Evolutionary conservation across 768 basidiomycete genomes (phyloP).

Genomic region (Suillus lakei): DNA sequence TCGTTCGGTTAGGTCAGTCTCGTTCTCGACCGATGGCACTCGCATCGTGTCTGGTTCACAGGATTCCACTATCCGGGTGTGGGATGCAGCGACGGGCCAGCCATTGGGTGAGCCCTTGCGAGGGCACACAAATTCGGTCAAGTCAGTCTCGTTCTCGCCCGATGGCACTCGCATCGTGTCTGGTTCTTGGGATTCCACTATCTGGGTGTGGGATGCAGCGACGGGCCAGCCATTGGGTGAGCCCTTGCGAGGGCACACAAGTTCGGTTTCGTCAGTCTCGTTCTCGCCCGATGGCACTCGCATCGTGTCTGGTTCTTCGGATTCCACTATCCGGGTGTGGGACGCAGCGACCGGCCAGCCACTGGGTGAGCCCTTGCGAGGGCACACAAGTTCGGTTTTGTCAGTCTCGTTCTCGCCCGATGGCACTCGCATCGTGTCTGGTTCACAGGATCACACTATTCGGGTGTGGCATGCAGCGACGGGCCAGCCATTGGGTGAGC

Average conservation of each 20-base stretch:
- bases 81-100: conserved; percentile 14
- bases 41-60: conserved; percentile 23
- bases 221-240: conserved; percentile 20
- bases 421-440: too few species aligned
- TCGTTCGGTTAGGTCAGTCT: conserved; percentile 15
- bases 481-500: too few species aligned
- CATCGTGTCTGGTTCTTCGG: background rate
- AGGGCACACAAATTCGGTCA: background rate
- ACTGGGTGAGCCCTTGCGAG: too few species aligned
- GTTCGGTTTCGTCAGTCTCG: background rate
- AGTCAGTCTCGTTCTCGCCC: background rate
- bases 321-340: conserved; percentile 11
- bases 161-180: conserved; percentile 8
- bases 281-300: background rate
- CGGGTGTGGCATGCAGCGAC: too few species aligned
- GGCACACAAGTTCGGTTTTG: too few species aligned
- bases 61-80: conserved; percentile 20
- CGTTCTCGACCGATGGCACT: conserved; percentile 22
- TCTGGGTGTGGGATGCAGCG: conserved; percentile 15
- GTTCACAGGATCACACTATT: too few species aligned
- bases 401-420: too few species aligned
- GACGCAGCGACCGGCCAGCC: too few species aligned
- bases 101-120: background rate
- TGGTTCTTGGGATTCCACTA: background rate
- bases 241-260: background rate